These are phyloP conservation scores for Metarhizium rileyi DNA, from an alignment of 2,329 filamentous ascomycete species.

Conservation along the genomic window DNA sequence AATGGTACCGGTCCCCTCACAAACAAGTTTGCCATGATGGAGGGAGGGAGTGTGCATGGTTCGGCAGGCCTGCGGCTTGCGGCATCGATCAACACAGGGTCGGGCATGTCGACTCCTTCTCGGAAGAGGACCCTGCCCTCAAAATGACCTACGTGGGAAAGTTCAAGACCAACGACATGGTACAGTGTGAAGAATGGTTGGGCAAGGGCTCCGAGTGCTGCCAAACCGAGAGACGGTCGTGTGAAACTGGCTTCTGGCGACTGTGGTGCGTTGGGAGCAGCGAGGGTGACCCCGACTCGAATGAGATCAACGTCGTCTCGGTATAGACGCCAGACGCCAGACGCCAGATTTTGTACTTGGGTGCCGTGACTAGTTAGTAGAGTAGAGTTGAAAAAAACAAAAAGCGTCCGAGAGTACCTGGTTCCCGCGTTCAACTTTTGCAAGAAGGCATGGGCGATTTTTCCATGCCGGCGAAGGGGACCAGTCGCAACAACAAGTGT, in stretches of 20 bases:
- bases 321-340: too few species aligned
- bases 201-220: not conserved
- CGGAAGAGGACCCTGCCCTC: not conserved
- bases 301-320: not conserved
- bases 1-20: not conserved
- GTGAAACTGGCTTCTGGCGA: not conserved
- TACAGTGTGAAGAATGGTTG: not conserved
- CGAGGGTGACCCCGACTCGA: not conserved
- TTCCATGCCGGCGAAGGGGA: too few species aligned
- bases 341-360: too few species aligned
- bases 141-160: not conserved
- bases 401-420: too few species aligned
- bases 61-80: not conserved
- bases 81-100: not conserved
- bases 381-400: too few species aligned
- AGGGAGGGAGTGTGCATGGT: not conserved
- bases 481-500: too few species aligned
- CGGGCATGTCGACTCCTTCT: not conserved
- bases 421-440: too few species aligned
- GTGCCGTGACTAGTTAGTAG: too few species aligned
- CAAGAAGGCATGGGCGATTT: too few species aligned
- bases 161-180: not conserved
- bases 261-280: not conserved
- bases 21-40: not conserved
- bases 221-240: not conserved